Base-by-base conservation (phyloP, 2,329 filamentous ascomycete species). In the Hortaea werneckii region DNA sequence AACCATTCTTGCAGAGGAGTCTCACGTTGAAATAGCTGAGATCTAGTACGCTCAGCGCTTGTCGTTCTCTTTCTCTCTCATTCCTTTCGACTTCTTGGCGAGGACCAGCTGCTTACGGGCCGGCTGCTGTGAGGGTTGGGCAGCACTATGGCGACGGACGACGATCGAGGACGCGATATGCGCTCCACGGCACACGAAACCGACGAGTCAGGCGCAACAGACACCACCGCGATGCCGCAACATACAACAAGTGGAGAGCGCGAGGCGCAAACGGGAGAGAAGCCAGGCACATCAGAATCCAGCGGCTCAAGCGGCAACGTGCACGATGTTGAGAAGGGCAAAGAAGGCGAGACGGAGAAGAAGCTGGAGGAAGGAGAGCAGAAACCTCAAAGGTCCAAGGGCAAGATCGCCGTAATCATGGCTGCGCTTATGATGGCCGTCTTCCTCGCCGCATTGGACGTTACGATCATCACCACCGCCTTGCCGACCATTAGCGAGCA, bases 381-480 rank as follows among this genome's bases (percentile, higher is more conserved):
- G n/a, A n/a, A 41, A 26, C 40, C 56, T 44, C 46, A 61, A 50
- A 50, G 58, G 37, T 58, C 60, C 6, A 62, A 60, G 45, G 58
- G 59, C 44, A 62, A 74, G 57, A 67, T 72, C 45, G 64, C 65
- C 5, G 50, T 75, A 46, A 74, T 75, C 53, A 74, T 74, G 72
- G 57, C 67, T 28, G 70, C 71, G 3, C 61, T 75, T 1, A 53
- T 51, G 48, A 71, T 79, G 61, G 76, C 76, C 6, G 67, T 80
- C 9, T 77, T 80, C 49, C 69, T 81, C 27, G 76, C 77, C 8
- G 78, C 78, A 29, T 62, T 81, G 37, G 78, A 81, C 54, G 77
- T 79, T 60, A 79, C 78, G 0, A 81, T 81, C 51, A 70, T 82
- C 44, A 76, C 78, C 0, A 81, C 79, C 3, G 77, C 78, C 2